Evolutionary conservation across 345 rosid species (phyloP).

Genomic region (Eucalyptus cladocalyx): DNA sequence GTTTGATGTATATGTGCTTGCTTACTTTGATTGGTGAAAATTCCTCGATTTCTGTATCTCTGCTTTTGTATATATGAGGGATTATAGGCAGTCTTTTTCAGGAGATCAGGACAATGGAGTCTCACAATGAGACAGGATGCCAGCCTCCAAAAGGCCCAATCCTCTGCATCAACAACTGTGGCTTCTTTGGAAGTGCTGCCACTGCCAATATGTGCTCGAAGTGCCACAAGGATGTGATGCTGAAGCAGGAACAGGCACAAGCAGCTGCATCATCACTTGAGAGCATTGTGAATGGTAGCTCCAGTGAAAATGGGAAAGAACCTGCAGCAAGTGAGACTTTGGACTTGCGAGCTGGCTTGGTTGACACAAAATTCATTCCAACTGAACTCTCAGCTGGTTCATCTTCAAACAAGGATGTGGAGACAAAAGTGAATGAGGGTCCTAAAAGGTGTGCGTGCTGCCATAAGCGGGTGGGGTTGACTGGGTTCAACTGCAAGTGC

Average conservation of each 20-base stretch:
- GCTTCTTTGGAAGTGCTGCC: conserved; percentile 52
- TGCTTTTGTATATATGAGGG: background rate
- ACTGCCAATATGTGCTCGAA: conserved; percentile 53
- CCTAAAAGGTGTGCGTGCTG: conserved; percentile 46
- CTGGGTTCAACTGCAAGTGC: conserved; percentile 59
- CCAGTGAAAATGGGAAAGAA: conserved; percentile 11
- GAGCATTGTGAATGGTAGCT: conserved; percentile 24
- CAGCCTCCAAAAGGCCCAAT: conserved; percentile 39
- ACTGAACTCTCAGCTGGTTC: conserved; percentile 1
- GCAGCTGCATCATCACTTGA: conserved; percentile 28
- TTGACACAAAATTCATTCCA: conserved; percentile 1
- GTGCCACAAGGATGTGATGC: conserved; percentile 36
- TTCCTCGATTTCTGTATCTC: background rate
- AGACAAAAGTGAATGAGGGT: conserved; percentile 21
- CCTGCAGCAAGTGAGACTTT: background rate
- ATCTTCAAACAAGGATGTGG: background rate
- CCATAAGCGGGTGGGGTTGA: conserved; percentile 45
- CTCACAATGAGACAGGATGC: conserved; percentile 44
- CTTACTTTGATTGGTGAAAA: background rate
- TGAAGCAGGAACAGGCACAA: conserved; percentile 37
- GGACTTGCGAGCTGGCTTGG: conserved; percentile 5
- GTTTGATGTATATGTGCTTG: background rate
- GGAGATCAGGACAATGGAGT: conserved; percentile 23
- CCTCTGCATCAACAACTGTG: conserved; percentile 39
- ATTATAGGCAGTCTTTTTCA: background rate